A percentile compares a stretch with the other conserved stretches of the same genome.
Evolutionary conservation across 768 basidiomycete species (phyloP).

Genomic region (Cytidiella melzeri): DNA sequence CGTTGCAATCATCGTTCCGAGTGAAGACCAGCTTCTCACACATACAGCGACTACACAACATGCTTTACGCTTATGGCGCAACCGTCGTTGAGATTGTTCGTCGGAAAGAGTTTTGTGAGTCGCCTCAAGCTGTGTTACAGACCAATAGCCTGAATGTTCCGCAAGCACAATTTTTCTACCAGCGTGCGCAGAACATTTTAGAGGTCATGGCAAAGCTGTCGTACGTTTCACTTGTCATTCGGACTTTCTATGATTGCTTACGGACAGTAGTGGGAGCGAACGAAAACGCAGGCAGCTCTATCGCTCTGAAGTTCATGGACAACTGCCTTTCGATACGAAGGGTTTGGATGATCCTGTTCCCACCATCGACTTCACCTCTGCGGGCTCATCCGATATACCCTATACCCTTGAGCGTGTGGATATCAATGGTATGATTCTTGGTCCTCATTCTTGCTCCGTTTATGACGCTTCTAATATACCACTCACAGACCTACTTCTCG

Average conservation of each 20-base stretch:
- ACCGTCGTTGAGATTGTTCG: slow-evolving; percentile 88
- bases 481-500: slow-evolving; percentile 47
- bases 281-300: slow-evolving; percentile 81
- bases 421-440: slow-evolving; percentile 60
- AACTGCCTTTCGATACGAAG: slow-evolving; percentile 79
- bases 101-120: slow-evolving; percentile 81
- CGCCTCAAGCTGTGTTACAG: background rate
- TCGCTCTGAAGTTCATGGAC: slow-evolving; percentile 74
- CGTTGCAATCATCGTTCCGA: slow-evolving; percentile 68
- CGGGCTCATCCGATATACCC: slow-evolving; percentile 51
- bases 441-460: too few species aligned
- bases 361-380: slow-evolving; percentile 71
- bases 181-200: slow-evolving; percentile 72
- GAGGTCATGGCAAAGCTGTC: slow-evolving; percentile 86
- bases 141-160: slow-evolving; percentile 5
- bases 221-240: slow-evolving; percentile 37
- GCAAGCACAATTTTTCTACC: slow-evolving; percentile 72
- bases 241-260: background rate
- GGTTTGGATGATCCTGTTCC: slow-evolving; percentile 82
- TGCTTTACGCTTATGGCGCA: slow-evolving; percentile 89
- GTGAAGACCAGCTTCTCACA: slow-evolving; percentile 83
- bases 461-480: background rate
- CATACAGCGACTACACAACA: slow-evolving; percentile 79
- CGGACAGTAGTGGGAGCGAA: slow-evolving; percentile 56
- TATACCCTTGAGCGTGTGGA: slow-evolving; percentile 66